Percentiles rank a stretch among this genome's conserved stretches.
phyloP scores from a whole-genome alignment of 1,284 basidiomycete species.

The Ganoderma leucocontextum region DNA sequence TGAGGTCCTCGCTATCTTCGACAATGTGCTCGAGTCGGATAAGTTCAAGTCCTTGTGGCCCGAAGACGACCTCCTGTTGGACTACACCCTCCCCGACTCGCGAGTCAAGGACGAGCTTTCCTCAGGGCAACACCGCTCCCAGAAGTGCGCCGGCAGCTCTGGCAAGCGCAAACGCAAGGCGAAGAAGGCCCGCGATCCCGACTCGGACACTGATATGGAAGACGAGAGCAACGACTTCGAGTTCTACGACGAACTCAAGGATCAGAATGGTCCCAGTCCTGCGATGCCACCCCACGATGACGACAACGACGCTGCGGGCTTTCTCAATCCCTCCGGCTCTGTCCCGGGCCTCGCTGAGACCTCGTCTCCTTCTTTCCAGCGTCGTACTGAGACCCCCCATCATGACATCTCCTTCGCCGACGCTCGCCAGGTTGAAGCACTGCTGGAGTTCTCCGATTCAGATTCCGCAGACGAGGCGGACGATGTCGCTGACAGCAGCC shows the following conservation, averaged over 20 bases:
- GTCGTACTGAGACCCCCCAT: neutral
- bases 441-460: neutral
- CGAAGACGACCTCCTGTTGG: neutral
- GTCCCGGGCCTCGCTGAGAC: neutral
- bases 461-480: neutral
- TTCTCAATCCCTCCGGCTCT: neutral
- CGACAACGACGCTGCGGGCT: neutral
- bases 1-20: slow-evolving; percentile 14
- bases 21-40: slow-evolving; percentile 10
- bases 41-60: slow-evolving; percentile 15
- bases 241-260: neutral
- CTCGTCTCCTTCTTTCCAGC: neutral
- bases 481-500: neutral
- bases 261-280: neutral
- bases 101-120: neutral
- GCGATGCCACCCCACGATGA: neutral
- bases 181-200: neutral
- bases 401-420: neutral
- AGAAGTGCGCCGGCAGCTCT: too few species aligned
- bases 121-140: neutral
- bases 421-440: neutral
- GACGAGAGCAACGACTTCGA: neutral
- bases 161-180: neutral
- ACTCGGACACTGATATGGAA: neutral
- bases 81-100: neutral